Evolutionary conservation across 176 grass and related monocot genomes (phyloP), one percentile per base, ranked within the genome.

Genomic region (Zoysia japonica): DNA sequence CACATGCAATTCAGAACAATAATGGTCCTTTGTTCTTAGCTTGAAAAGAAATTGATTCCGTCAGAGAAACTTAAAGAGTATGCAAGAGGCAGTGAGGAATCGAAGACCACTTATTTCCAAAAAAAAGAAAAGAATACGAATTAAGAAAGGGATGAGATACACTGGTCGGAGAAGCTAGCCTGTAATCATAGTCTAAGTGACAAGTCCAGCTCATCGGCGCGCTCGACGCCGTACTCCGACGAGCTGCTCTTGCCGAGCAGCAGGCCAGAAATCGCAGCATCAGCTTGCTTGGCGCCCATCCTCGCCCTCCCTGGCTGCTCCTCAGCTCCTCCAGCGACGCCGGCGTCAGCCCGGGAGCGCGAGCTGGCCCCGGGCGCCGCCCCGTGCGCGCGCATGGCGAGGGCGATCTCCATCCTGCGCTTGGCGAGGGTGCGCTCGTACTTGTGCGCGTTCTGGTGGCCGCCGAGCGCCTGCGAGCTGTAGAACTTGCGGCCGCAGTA

Each of bases 371-470:
- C 14, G 14, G 60, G 38, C 44, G 20, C 3, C 43, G 43, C 43
- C 59, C 14, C 13, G 38, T 79, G 63, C 63, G 5, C 6, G 2
- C 61, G 46, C 45, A 42, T 54, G 1, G 70, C 41, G 45, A 68
- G 13, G 47, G 65, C 56, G 51, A 82, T 48, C 68, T 85, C 56
- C 13, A 71, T 7, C 6, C 77, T 11, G 9, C 57, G 74, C 78
- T 80, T 90, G 65, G 70, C 71, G 2, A 86, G 68, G 78, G 73
- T 85, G 77, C 85, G 57, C 80, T 93, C 82, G 41, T 86, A 48
- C 85, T 88, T 93, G 82, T 93, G 91, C 3, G 91, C 88, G 19
- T 88, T 93, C 82, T 93, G 85, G 74, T 93, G 88, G 44, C 91
- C 91, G 12, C 85, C 91, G 36, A 93, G 77, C 42, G 88, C 88